phyloP scores from a whole-genome alignment of 305 asterid genomes.

The Lippia alba region DNA sequence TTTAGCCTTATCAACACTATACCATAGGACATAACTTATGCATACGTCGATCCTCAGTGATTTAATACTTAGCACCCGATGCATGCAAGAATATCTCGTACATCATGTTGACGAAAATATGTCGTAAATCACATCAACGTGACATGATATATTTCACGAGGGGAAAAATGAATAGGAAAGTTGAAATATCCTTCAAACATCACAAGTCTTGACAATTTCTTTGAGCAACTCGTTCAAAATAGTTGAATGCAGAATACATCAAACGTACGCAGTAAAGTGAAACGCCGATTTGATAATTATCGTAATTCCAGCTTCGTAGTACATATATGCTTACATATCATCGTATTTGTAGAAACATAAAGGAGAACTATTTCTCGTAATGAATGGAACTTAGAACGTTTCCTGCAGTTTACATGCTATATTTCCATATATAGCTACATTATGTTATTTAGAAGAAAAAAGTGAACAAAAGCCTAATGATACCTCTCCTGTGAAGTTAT shows the following conservation, averaged over 20 bases:
- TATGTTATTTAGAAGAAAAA: too few species aligned
- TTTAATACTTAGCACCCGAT: too few species aligned
- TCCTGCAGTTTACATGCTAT: slow-evolving; percentile 10
- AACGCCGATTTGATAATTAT: too few species aligned
- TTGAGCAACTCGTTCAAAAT: slow-evolving; percentile 4
- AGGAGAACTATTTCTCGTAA: too few species aligned
- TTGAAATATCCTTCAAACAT: slow-evolving; percentile 22
- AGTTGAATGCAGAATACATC: slow-evolving; percentile 18
- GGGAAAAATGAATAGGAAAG: background rate
- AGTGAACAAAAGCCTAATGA: background rate
- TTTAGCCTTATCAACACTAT: too few species aligned
- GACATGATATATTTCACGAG: slow-evolving; percentile 15
- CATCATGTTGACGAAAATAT: too few species aligned
- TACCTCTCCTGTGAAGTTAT: background rate
- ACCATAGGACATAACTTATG: too few species aligned
- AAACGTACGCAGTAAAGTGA: background rate
- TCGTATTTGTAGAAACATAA: too few species aligned
- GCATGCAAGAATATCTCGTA: too few species aligned
- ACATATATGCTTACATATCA: too few species aligned
- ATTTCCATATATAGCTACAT: background rate
- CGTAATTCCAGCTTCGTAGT: too few species aligned
- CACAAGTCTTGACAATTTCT: background rate
- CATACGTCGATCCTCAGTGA: too few species aligned
- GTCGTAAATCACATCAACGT: slow-evolving; percentile 4
- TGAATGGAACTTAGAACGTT: background rate